Base-by-base conservation (phyloP, 2,329 filamentous ascomycete genomes). In the Aspergillus calidoustus region DNA sequence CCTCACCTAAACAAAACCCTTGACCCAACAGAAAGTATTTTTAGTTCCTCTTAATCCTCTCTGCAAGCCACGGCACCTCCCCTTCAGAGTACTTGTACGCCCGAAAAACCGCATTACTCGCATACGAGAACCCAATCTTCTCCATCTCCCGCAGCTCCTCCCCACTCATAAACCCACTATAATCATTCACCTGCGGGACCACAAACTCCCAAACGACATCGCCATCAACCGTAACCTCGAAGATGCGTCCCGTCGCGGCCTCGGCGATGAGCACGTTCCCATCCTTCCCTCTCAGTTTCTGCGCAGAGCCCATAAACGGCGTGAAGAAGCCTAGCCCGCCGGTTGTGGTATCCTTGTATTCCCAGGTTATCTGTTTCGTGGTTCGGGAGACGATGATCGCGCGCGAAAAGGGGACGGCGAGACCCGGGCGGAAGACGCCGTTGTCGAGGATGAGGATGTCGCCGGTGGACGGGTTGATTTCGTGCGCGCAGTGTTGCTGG, bases 361-460 rank as follows among this genome's bases (percentile, higher is more conserved):
- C 73, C 80, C 80, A 82, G 3, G 77, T 69, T 22, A 82, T 76
- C 47, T 77, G 54, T 54, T 80, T 80, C 17, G 73, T 76, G 7
- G 64, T 62, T 1, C 74, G 72, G 3, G 73, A 72, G 13, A 82
- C 76, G 55, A 79, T 68, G 46, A 82, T 79, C 3, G 78, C 80
- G 5, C 80, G 71, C 2, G 77, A 79, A 59, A 77, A 82, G 2
- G 78, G 76, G 6, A 79, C 75, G 2, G 76, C 77, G 55, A 79
- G 71, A 22, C 73, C 72, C 15, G 74, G 68, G 5, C 80, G 71
- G 61, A 79, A 82, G 0, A 77, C 77, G 3, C 80, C 80, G 57
- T 82, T 82, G 63, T 82, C 80, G 61, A 82, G 80, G 57, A 82
- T 77, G 19, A 82, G 69, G 17, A 82, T 80, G 52, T 77, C 77